Percentiles rank a stretch among this genome's conserved stretches.
Conservation (phyloP, 139 green algal species). For the Chlorella sp. region DNA sequence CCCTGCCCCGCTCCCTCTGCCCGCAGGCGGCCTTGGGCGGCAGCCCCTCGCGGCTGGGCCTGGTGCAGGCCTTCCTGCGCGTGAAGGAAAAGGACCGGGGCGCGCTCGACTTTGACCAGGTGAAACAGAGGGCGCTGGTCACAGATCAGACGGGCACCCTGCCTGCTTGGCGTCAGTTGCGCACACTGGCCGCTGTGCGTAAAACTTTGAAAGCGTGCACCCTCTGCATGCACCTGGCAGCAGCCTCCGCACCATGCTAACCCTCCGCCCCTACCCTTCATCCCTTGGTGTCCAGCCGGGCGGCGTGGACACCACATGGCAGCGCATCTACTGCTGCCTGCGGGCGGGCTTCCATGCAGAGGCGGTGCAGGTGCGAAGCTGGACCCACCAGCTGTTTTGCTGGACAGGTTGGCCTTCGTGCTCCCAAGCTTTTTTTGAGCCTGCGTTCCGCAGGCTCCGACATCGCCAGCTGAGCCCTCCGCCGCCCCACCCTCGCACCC, state of each 20-base stretch:
- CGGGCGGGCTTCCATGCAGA: conserved; percentile 68
- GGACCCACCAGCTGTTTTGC: not conserved
- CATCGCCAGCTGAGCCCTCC: too few species aligned
- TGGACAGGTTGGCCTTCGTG: not conserved
- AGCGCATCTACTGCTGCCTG: conserved; percentile 77
- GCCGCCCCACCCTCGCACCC: too few species aligned
- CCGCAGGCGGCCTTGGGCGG: conserved; percentile 55
- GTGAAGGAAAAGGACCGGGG: conserved; percentile 66
- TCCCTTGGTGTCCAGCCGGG: conserved; percentile 40
- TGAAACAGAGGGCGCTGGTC: not conserved
- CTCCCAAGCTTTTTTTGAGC: not conserved
- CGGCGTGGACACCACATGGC: conserved; percentile 79
- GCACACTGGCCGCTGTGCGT: too few species aligned
- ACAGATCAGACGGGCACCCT: not conserved
- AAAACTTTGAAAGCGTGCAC: too few species aligned
- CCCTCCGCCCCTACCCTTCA: not conserved
- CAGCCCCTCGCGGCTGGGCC: conserved; percentile 61
- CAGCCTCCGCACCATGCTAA: too few species aligned
- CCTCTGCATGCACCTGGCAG: too few species aligned
- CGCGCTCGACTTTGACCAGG: conserved; percentile 74
- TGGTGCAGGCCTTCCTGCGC: conserved; percentile 70
- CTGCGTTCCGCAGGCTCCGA: not conserved
- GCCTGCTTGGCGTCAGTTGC: not conserved
- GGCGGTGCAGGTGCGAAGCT: conserved; percentile 54
- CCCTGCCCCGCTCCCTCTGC: not conserved